Base-by-base conservation (phyloP, 257 asterid species). In the Solanum corneliomulleri region DNA sequence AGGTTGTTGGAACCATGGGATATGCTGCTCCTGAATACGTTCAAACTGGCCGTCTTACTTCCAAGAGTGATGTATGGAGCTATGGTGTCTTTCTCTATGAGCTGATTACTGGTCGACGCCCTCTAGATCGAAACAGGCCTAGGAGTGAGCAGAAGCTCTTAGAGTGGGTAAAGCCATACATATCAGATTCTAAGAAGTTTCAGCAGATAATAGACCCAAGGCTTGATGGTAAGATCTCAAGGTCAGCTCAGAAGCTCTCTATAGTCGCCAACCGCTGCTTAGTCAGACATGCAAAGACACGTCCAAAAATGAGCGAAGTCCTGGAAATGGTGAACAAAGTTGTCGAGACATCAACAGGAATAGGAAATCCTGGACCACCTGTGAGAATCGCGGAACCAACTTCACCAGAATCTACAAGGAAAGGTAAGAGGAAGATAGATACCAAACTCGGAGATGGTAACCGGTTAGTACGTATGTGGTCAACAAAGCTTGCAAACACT, bases 1-100 rank as follows among this genome's bases (percentile, higher is more conserved):
- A 95, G 99, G 98, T 97, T 82, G 98, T 97, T 23, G 99, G 99
- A 84, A 95, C 99, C 1, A 88, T 94, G 94, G 99, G 99, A 29
- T 97, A 97, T 80, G 99, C 99, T 12, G 98, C 99, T 69, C 99
- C 99, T 0, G 99, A 97, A 87, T 97, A 97, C 91, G 70, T 97
- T 49, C 98, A 94, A 89, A 97, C 98, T 1, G 99, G 99, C 5
- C 98, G 96, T 72, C 95, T 97, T 62, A 95, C 98, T 21, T 93
- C 96, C 83, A 97, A 94, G 90, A 95, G 95, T 13, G 99, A 97
- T 37, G 98, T 95, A 20, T 97, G 98, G 98, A 95, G 99, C 93
- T 97, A 89, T 4, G 99, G 99, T 14, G 98, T 97, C 71, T 95
- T 97, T 90, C 95, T 97, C 3, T 95, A 95, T 8, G 99, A 97